A percentile compares a stretch with the other conserved stretches of the same genome.
phyloP scores from a whole-genome alignment of 768 basidiomycete species.

The Imleria badia region DNA sequence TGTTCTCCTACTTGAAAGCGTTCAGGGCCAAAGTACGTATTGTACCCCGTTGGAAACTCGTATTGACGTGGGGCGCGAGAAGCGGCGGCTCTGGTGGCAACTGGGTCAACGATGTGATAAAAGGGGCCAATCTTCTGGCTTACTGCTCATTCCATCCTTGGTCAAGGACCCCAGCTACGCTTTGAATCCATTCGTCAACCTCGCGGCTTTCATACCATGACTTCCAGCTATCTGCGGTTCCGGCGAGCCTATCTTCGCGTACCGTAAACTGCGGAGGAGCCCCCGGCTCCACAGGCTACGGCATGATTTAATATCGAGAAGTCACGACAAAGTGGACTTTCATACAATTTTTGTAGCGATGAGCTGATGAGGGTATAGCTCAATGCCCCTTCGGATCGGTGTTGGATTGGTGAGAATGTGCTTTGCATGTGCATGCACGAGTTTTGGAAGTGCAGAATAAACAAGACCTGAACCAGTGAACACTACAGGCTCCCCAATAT shows the following conservation, averaged over 20 bases:
- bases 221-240: conserved; percentile 81
- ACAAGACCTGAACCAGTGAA: conserved; percentile 58
- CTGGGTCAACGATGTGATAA: not conserved
- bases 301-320: conserved; percentile 5
- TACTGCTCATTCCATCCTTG: conserved; percentile 90
- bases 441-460: conserved; percentile 70
- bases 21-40: conserved; percentile 76
- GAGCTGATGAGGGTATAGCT: conserved; percentile 83
- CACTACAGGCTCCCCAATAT: not conserved
- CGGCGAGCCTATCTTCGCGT: conserved; percentile 69
- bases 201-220: conserved; percentile 77
- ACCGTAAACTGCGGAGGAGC: conserved; percentile 64
- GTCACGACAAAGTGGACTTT: not conserved
- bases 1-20: conserved; percentile 86
- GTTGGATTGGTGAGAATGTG: conserved; percentile 57
- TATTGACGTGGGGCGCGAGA: conserved; percentile 65
- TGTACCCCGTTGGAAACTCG: conserved; percentile 96
- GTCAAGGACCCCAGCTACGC: conserved; percentile 80
- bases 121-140: conserved; percentile 22
- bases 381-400: conserved; percentile 53
- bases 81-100: conserved; percentile 50
- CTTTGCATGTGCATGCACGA: conserved; percentile 79
- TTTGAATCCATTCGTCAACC: conserved; percentile 93
- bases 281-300: conserved; percentile 72
- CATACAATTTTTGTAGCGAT: conserved; percentile 76